These are phyloP conservation scores for Porodaedalea pini DNA, from an alignment of 1,284 basidiomycete genomes.

Conservation along the genomic window DNA sequence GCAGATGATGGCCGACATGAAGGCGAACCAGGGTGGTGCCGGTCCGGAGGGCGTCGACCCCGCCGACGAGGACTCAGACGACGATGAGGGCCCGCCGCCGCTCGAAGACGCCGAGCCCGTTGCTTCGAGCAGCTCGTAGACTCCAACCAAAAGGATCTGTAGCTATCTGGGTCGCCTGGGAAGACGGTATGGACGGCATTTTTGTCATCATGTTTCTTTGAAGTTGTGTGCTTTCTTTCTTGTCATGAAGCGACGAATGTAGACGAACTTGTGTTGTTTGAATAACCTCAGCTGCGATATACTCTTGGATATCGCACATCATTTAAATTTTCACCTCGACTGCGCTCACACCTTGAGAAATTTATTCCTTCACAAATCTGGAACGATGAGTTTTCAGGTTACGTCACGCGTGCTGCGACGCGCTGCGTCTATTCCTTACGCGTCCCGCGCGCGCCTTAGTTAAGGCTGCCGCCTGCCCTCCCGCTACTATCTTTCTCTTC, in stretches of 20 bases:
- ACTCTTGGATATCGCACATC: neutral
- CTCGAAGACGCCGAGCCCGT: slow-evolving; percentile 58
- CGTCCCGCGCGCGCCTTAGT: too few species aligned
- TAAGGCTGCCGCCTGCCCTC: neutral
- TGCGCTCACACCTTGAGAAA: too few species aligned
- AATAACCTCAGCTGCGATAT: too few species aligned
- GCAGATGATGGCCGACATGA: slow-evolving; percentile 68
- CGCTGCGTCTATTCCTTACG: neutral
- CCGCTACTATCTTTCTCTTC: neutral
- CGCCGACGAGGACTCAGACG: slow-evolving; percentile 51
- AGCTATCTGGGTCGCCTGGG: neutral
- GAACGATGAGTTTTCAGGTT: neutral
- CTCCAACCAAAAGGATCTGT: neutral
- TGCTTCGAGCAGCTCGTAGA: slow-evolving; percentile 12
- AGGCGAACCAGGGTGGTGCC: slow-evolving; percentile 36
- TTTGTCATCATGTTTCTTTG: too few species aligned
- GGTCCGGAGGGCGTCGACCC: slow-evolving; percentile 36
- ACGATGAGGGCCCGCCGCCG: slow-evolving; percentile 66
- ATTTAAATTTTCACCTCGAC: too few species aligned
- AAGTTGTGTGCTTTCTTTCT: neutral
- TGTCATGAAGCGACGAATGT: slow-evolving; percentile 2
- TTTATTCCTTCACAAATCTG: too few species aligned
- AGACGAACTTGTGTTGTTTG: slow-evolving; percentile 2
- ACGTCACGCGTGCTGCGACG: neutral
- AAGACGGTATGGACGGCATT: too few species aligned